phyloP scores from a whole-genome alignment of 2,329 filamentous ascomycete genomes.

The Exophiala lecanii-corni region DNA sequence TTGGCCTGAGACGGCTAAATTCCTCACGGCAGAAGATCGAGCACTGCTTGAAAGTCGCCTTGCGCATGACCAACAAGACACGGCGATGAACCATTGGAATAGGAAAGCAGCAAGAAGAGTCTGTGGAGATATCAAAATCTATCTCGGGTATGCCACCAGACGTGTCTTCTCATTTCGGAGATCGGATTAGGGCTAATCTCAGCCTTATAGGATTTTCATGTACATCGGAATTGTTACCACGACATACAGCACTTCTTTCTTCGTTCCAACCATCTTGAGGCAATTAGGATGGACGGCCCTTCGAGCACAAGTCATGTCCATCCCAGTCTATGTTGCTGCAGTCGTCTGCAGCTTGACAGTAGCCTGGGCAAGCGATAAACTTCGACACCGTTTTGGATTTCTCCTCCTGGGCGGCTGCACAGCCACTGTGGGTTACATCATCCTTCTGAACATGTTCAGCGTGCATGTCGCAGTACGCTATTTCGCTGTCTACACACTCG shows the following conservation, averaged over 20 bases:
- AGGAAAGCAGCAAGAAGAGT: conserved; percentile 26
- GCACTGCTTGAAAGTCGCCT: conserved; percentile 35
- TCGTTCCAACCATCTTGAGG: conserved; percentile 34
- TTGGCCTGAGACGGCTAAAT: conserved; percentile 30
- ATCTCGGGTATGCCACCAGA: too few relatives aligned
- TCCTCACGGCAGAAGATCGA: conserved; percentile 29
- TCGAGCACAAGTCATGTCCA: conserved; percentile 33
- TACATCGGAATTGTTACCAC: conserved; percentile 33
- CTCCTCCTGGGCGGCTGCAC: conserved; percentile 31
- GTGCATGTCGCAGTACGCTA: conserved; percentile 26
- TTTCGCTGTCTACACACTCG: conserved; percentile 26
- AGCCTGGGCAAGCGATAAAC: conserved; percentile 28
- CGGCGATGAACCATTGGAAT: conserved; percentile 28
- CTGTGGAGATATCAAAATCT: conserved; percentile 33
- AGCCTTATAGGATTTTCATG: conserved; percentile 25
- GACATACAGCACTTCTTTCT: conserved; percentile 32
- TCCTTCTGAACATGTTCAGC: conserved; percentile 29
- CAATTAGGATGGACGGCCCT: conserved; percentile 30
- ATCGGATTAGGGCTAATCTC: too few relatives aligned
- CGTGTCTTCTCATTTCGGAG: too few relatives aligned
- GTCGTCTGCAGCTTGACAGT: conserved; percentile 26
- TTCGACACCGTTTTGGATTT: conserved; percentile 32
- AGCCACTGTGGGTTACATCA: conserved; percentile 32
- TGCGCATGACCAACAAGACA: conserved; percentile 24
- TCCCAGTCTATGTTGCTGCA: conserved; percentile 32